phyloP scores from a whole-genome alignment of 2,329 filamentous ascomycete genomes.

The Acephala macrosclerotiorum region DNA sequence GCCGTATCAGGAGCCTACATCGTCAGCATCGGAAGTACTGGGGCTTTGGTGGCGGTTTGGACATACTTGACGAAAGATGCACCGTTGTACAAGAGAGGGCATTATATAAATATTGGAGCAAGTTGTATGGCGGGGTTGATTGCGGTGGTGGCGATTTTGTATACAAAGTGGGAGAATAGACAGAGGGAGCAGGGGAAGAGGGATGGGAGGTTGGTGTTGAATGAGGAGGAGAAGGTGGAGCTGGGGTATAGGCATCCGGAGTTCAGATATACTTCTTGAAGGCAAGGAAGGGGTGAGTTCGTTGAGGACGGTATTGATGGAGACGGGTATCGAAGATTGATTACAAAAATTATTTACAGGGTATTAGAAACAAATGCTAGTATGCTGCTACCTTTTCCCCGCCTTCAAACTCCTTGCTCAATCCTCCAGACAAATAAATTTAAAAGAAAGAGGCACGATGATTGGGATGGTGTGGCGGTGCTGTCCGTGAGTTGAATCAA shows the following conservation, averaged over 20 bases:
- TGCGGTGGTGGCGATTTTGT: slow-evolving; percentile 48
- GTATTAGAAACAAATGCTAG: background rate
- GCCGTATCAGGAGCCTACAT: slow-evolving; percentile 37
- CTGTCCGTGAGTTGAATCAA: too few relatives aligned
- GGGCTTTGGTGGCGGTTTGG: slow-evolving; percentile 55
- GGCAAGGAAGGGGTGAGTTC: background rate
- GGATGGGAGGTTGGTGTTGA: slow-evolving; percentile 48
- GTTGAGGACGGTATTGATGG: background rate
- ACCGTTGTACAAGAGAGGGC: slow-evolving; percentile 45
- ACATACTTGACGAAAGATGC: slow-evolving; percentile 49
- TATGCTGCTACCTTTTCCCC: too few relatives aligned
- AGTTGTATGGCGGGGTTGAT: slow-evolving; percentile 47
- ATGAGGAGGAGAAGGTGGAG: slow-evolving; percentile 47
- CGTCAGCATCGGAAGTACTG: slow-evolving; percentile 51
- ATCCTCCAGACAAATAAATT: too few relatives aligned
- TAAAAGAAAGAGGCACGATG: too few relatives aligned
- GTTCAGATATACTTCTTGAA: slow-evolving; percentile 50
- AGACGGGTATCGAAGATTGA: background rate
- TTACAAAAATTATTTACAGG: background rate
- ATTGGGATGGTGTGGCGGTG: too few relatives aligned
- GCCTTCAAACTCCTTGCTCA: too few relatives aligned
- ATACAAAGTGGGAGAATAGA: slow-evolving; percentile 54
- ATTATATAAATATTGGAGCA: slow-evolving; percentile 53
- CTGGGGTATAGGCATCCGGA: slow-evolving; percentile 54
- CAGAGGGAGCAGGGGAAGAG: slow-evolving; percentile 49